phyloP scores from a whole-genome alignment of 2,329 filamentous ascomycete genomes.

The Sclerotinia trifoliorum region DNA sequence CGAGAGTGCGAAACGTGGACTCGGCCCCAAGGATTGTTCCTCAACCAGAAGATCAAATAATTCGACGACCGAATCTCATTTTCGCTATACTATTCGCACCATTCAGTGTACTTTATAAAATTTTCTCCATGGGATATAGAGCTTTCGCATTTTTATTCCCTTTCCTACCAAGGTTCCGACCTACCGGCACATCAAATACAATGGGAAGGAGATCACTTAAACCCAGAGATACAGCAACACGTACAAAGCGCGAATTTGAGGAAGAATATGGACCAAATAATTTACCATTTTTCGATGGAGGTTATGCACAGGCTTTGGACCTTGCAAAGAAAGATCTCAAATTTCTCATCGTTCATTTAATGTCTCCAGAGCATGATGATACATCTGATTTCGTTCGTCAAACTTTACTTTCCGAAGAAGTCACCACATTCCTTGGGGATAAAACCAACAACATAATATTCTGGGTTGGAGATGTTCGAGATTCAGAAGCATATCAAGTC shows the following conservation, averaged over 20 bases:
- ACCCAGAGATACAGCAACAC: slow-evolving; percentile 81
- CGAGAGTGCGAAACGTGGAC: slow-evolving; percentile 48
- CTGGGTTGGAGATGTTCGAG: slow-evolving; percentile 90
- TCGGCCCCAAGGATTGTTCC: slow-evolving; percentile 84
- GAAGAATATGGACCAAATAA: slow-evolving; percentile 78
- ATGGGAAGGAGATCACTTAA: slow-evolving; percentile 72
- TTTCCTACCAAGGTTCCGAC: slow-evolving; percentile 68
- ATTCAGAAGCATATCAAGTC: slow-evolving; percentile 93
- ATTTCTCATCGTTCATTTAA: slow-evolving; percentile 81
- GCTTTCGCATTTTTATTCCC: slow-evolving; percentile 76
- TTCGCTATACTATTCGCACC: slow-evolving; percentile 78
- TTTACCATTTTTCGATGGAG: slow-evolving; percentile 80
- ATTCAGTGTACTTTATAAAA: slow-evolving; percentile 72
- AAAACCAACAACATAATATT: slow-evolving; percentile 76
- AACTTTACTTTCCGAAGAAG: slow-evolving; percentile 74
- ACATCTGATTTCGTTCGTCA: slow-evolving; percentile 78
- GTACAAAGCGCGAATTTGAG: slow-evolving; percentile 91
- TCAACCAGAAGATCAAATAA: slow-evolving; percentile 62
- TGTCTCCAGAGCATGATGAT: slow-evolving; percentile 94
- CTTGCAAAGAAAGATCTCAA: slow-evolving; percentile 86
- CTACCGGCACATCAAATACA: slow-evolving; percentile 57
- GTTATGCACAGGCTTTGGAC: slow-evolving; percentile 90
- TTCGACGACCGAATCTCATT: slow-evolving; percentile 65
- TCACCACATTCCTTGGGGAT: slow-evolving; percentile 71
- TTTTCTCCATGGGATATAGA: slow-evolving; percentile 67